These are phyloP conservation scores for Chaetomium strumarium DNA, from an alignment of 2,329 filamentous ascomycete genomes.

Conservation along the genomic window DNA sequence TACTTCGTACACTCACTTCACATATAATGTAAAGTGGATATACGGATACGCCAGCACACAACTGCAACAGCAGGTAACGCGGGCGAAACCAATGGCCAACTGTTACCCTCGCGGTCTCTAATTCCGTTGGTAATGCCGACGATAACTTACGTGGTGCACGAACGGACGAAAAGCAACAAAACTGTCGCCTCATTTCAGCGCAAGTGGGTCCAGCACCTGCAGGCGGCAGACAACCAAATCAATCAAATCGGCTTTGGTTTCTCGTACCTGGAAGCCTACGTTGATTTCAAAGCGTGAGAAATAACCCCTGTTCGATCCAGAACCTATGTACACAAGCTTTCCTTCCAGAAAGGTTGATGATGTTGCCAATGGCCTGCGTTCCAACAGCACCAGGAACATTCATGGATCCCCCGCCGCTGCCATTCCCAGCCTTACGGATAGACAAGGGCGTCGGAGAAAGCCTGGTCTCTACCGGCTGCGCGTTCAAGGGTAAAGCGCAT, in stretches of 20 bases:
- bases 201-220: constrained; percentile 1
- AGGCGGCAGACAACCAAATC: background rate
- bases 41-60: too few relatives aligned
- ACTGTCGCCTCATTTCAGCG: constrained; percentile 2
- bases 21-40: too few relatives aligned
- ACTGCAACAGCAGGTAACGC: too few relatives aligned
- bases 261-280: background rate
- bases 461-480: constrained; percentile 13
- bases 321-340: background rate
- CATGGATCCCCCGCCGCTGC: constrained; percentile 8
- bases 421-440: constrained; percentile 20
- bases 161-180: background rate
- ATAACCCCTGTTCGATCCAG: too few relatives aligned
- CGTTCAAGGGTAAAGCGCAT: background rate
- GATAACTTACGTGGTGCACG: too few relatives aligned
- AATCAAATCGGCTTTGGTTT: constrained; percentile 1
- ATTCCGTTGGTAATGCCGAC: too few relatives aligned
- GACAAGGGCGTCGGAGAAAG: constrained; percentile 8
- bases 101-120: too few relatives aligned
- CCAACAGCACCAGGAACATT: background rate
- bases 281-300: too few relatives aligned
- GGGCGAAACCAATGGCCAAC: too few relatives aligned
- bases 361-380: too few relatives aligned
- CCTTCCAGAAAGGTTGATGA: background rate
- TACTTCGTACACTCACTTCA: too few relatives aligned